phyloP scores from a whole-genome alignment of 441 rosid genomes.

The Erodium moschatum region DNA sequence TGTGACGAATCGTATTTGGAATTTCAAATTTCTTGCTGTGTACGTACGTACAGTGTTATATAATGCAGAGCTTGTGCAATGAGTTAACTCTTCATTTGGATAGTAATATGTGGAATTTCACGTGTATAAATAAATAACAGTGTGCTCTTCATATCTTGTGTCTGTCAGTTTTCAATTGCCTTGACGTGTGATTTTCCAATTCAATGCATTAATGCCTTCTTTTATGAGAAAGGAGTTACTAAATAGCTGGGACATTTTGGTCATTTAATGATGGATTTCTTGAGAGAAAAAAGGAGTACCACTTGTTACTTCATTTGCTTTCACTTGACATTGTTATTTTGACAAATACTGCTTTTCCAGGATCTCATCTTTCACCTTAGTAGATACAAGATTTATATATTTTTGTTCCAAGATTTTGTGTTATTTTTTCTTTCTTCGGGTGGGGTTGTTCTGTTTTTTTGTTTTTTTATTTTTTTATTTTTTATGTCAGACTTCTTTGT shows the following conservation, averaged over 20 bases:
- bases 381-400: too few species aligned
- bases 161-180: not conserved
- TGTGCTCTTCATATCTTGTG: not conserved
- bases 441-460: not conserved
- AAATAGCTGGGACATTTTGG: not conserved
- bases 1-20: not conserved
- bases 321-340: not conserved
- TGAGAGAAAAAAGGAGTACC: not conserved
- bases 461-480: not conserved
- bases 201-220: not conserved
- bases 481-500: not conserved
- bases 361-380: too few species aligned
- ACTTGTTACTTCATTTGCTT: not conserved
- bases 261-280: not conserved
- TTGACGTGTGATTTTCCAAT: too few species aligned
- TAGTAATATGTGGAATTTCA: not conserved
- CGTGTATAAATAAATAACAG: not conserved
- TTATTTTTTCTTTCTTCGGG: not conserved
- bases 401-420: too few species aligned
- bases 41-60: not conserved
- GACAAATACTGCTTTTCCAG: too few species aligned
- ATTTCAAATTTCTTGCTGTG: not conserved
- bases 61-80: not conserved
- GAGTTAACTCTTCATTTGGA: not conserved
- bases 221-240: not conserved